These are phyloP conservation scores for Pterocarpus macrocarpus DNA, from an alignment of 306 rosid species.

Conservation along the genomic window DNA sequence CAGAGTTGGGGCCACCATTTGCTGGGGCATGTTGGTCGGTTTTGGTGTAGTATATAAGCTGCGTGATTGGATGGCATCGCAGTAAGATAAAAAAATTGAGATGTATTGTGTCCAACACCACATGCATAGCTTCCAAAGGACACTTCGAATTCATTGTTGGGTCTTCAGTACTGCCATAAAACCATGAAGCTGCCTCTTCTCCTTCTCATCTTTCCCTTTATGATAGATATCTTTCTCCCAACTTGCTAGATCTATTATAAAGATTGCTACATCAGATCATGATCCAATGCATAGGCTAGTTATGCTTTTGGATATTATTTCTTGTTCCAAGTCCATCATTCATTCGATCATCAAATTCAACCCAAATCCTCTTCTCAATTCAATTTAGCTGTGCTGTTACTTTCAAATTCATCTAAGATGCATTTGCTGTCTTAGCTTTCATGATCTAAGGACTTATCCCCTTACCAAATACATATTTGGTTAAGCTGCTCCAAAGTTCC, in stretches of 20 bases:
- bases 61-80: neutral
- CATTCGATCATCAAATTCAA: no score
- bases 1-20: no score
- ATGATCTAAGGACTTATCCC: neutral
- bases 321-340: no score
- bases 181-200: neutral
- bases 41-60: no score
- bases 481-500: constrained; percentile 12
- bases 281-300: neutral
- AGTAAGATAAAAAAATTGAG: neutral
- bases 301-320: neutral
- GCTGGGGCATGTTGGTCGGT: no score
- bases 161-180: neutral
- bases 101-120: no score
- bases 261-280: no score
- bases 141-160: no score
- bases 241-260: no score
- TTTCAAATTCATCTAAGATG: neutral
- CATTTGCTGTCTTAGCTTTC: neutral
- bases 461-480: neutral
- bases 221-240: no score
- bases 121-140: no score
- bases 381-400: neutral
- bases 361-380: neutral
- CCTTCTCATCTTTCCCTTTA: neutral